Evolutionary conservation across 1,139 yeast genomes (phyloP), one percentile per base, ranked within the genome.

Genomic region (Pichia sp.): DNA sequence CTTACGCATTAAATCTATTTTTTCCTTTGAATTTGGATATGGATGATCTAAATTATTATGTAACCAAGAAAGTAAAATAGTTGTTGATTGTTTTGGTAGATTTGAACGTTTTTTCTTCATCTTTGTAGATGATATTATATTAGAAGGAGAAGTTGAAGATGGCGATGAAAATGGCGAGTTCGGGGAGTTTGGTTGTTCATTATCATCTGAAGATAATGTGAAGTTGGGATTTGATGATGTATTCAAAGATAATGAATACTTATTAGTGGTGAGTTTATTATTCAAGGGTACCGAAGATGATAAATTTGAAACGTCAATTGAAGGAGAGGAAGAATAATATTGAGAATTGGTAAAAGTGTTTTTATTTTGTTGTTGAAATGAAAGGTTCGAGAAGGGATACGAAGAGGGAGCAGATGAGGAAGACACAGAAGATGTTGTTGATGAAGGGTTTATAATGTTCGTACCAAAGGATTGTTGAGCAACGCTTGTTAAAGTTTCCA

Each of bases 11-110:
- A 92, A 72, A 58, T 84, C 85, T 55, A 80, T 75, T 68, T 92
- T 92, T 61, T 90, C 97, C 55, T 85, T 84, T 45, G 90, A 86
- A 53, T 89, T 86, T 7, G 98, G 98, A 65, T 90, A 90, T 16
- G 98, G 98, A 62, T 90, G 95, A 58, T 85, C 84, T 56, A 89
- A 69, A 65, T 92, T 95, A 45, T 82, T 82, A 58, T 83, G 76
- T 47, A 90, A 74, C 98, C 98, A 92, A 53, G 76, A 76, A 53
- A 92, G 76, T 53, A 92, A 71, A 23, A 87, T 80, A 54, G 80
- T 80, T 3, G 96, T 90, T 2, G 95, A 90, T 56, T 83, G 90
- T 60, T 89, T 83, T 18, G 98, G 97, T 54, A 92, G 71, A 64
- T 90, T 90, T 51, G 65, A 55, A 41, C 68, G 52, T 49, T 58